A percentile compares a stretch with the other conserved stretches of the same genome.
These are phyloP conservation scores for Apiospora hydei DNA, from an alignment of 2,329 filamentous ascomycete genomes.

Conservation along the genomic window DNA sequence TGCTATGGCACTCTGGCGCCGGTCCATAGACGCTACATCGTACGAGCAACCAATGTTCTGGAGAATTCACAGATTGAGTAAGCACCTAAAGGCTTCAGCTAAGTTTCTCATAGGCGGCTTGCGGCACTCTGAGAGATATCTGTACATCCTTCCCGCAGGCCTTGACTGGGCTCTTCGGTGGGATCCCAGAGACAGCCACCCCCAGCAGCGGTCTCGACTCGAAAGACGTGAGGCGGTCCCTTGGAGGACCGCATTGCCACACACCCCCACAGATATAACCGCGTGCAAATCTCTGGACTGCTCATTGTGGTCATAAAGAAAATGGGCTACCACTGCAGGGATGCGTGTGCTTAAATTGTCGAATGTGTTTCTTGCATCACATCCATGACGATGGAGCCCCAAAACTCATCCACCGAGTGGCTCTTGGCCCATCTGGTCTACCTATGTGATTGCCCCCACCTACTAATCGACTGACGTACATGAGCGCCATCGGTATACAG, in stretches of 20 bases:
- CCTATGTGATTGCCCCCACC: not conserved
- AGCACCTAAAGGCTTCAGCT: not conserved
- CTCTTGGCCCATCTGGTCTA: not conserved
- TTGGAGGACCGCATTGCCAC: not conserved
- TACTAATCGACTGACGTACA: not conserved
- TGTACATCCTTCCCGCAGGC: conserved; percentile 1
- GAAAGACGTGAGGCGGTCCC: not conserved
- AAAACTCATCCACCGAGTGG: not conserved
- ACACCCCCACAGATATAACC: not conserved
- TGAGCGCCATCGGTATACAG: not conserved
- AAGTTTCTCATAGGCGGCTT: no score
- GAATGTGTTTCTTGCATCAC: not conserved
- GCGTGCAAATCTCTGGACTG: not conserved
- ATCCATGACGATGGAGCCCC: not conserved
- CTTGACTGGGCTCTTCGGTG: not conserved
- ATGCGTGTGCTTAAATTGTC: not conserved
- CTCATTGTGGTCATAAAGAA: not conserved
- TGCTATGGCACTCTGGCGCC: conserved; percentile 1
- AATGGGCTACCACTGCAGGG: not conserved
- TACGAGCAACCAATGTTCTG: not conserved
- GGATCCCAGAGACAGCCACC: not conserved
- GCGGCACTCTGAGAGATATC: not conserved
- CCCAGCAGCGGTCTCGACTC: not conserved
- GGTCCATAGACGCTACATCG: not conserved
- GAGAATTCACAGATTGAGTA: not conserved